These are phyloP conservation scores for Fusarium proliferatum DNA, from an alignment of 2,329 filamentous ascomycete species.

Conservation along the genomic window DNA sequence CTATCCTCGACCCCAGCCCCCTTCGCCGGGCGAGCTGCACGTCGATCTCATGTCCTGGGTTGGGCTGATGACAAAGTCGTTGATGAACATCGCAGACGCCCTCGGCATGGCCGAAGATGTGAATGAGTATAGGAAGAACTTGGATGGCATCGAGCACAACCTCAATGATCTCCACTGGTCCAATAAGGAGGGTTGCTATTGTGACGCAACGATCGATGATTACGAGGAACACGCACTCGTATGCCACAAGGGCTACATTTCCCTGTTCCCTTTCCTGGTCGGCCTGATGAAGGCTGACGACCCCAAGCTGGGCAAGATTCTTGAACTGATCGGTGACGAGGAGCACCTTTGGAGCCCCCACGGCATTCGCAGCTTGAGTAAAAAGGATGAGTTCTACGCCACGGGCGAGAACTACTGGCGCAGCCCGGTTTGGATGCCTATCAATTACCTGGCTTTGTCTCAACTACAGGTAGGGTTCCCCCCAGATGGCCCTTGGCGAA, in stretches of 20 bases:
- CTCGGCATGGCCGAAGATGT: constrained; percentile 83
- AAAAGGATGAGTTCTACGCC: constrained; percentile 83
- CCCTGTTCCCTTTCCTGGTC: constrained; percentile 89
- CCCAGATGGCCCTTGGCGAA: not conserved
- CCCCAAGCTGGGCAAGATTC: constrained; percentile 76
- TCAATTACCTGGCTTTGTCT: constrained; percentile 89
- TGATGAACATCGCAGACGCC: constrained; percentile 80
- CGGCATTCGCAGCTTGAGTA: constrained; percentile 91
- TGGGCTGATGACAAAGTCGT: constrained; percentile 92
- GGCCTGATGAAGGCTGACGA: constrained; percentile 81
- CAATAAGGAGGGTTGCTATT: constrained; percentile 82
- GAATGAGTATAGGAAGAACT: constrained; percentile 75
- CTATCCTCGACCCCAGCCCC: constrained; percentile 92
- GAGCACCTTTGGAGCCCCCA: constrained; percentile 90
- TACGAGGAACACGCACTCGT: constrained; percentile 91
- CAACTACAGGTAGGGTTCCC: constrained; percentile 76
- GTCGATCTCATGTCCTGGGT: constrained; percentile 96
- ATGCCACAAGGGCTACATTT: constrained; percentile 97
- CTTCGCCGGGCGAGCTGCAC: constrained; percentile 95
- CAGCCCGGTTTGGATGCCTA: constrained; percentile 93
- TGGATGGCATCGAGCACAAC: constrained; percentile 84
- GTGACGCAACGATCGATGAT: constrained; percentile 93
- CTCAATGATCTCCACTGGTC: constrained; percentile 96
- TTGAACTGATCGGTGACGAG: constrained; percentile 83
- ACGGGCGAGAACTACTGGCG: constrained; percentile 98